Conservation (phyloP, 1,284 basidiomycete genomes). For the Naganishia sp. region DNA sequence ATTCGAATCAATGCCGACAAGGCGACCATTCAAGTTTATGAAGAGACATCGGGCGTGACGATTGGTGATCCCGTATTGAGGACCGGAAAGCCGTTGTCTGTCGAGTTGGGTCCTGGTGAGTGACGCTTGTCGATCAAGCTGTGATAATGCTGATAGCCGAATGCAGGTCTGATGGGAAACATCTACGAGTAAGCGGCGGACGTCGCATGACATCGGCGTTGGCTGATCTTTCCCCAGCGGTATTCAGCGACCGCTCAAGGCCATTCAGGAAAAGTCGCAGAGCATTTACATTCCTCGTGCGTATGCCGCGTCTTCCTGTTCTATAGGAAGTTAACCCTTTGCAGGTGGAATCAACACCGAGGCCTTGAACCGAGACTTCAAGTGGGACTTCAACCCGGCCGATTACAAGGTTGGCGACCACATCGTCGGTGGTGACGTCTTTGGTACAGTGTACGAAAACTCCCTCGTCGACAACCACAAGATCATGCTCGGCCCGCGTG, state of each 20-base stretch:
- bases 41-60: conserved; percentile 96
- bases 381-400: conserved; percentile 96
- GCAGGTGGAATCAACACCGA: conserved; percentile 88
- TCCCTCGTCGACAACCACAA: conserved; percentile 95
- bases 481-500: conserved; percentile 91
- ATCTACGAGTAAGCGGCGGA: conserved; percentile 72
- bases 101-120: conserved; percentile 80
- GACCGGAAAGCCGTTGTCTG: conserved; percentile 95
- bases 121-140: conserved; percentile 58
- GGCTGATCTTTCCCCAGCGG: conserved; percentile 57
- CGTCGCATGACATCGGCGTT: neutral
- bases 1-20: conserved; percentile 96
- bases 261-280: conserved; percentile 92
- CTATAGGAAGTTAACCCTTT: neutral
- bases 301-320: conserved; percentile 20
- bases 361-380: conserved; percentile 80
- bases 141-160: conserved; percentile 44
- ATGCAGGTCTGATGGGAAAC: conserved; percentile 84
- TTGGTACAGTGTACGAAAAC: conserved; percentile 94
- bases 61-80: conserved; percentile 97
- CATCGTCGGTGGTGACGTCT: conserved; percentile 94
- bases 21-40: conserved; percentile 99
- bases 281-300: conserved; percentile 94
- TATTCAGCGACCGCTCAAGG: conserved; percentile 86
- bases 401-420: conserved; percentile 90